Evolutionary conservation across 1,139 yeast genomes (phyloP).

Genomic region (Meyerozyma athensensis): DNA sequence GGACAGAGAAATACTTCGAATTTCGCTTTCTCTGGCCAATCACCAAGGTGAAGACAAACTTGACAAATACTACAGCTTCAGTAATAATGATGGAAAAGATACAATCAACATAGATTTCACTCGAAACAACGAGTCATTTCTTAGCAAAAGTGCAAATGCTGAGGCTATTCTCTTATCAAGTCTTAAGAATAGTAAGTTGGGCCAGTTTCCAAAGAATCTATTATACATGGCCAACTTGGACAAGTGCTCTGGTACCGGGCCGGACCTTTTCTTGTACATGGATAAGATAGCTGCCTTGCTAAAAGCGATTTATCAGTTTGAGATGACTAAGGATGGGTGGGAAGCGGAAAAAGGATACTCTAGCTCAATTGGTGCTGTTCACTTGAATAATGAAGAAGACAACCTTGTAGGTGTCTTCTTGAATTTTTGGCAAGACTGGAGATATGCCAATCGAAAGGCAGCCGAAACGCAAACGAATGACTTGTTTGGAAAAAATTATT

Average conservation of each 20-base stretch:
- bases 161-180: constrained; percentile 28
- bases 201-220: constrained; percentile 33
- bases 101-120: constrained; percentile 6
- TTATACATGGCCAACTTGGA: constrained; percentile 36
- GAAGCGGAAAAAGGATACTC: constrained; percentile 19
- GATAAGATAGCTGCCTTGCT: constrained; percentile 30
- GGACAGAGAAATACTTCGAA: constrained; percentile 22
- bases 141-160: constrained; percentile 13
- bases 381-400: constrained; percentile 19
- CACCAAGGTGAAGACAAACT: constrained; percentile 12
- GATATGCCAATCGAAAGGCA: constrained; percentile 18
- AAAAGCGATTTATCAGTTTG: constrained; percentile 20
- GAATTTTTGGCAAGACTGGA: constrained; percentile 34
- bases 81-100: constrained; percentile 4
- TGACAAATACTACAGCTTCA: constrained; percentile 11
- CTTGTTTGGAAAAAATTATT: background rate
- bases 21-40: constrained; percentile 36
- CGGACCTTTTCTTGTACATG: constrained; percentile 29
- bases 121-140: constrained; percentile 6
- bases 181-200: constrained; percentile 20
- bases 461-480: background rate
- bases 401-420: constrained; percentile 31
- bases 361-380: constrained; percentile 26
- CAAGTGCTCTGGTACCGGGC: constrained; percentile 24
- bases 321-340: constrained; percentile 15